Evolutionary conservation across 352 stramenopile species (phyloP), one percentile per base, ranked within the genome.

Genomic region (Pythium coloratum): DNA sequence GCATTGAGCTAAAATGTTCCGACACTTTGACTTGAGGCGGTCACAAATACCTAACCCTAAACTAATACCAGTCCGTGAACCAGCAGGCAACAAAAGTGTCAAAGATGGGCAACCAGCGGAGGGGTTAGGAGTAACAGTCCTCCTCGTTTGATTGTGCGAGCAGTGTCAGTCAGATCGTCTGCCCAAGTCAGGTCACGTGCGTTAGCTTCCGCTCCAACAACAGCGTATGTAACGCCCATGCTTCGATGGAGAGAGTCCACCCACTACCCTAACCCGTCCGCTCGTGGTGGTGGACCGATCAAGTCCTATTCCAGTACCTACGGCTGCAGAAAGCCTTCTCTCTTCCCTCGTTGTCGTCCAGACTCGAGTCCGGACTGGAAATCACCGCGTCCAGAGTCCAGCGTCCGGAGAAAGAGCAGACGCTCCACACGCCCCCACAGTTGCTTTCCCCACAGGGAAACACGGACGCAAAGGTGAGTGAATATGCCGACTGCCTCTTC

Each of bases 221-320:
- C 24, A 36, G 24, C 24, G 28, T 65, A 53, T 63, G 55, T 66
- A 71, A 71, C 65, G 64, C 44, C 36, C 58, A n/a, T 3, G 12
- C 12, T 6, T 18, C 5, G 16, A n/a, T 47, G 40, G 14, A 47
- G 40, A 16, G 44, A 51, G 44, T 51, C 6, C 55, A 42, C 53
- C 6, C 46, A 30, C 8, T 7, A 61, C 66, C 66, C 60, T 33
- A 67, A 16, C 66, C 66, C 66, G 66, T 72, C 66, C 66, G 66
- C 66, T 72, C 55, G 55, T 55, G 40, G 16, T 34, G 47, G 38
- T 28, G 56, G 34, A 64, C 50, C 64, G 49, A 61, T 57, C 62
- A 32, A 26, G 1, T 40, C 8, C 44, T 51, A 64, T 57, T 69
- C 55, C 62, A 62, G 62, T 67, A 56, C 34, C 53, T 36, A 14